A percentile compares a stretch with the other conserved stretches of the same genome.
Evolutionary conservation across 257 asterid genomes (phyloP).

Genomic region (Salvia miltiorrhiza): DNA sequence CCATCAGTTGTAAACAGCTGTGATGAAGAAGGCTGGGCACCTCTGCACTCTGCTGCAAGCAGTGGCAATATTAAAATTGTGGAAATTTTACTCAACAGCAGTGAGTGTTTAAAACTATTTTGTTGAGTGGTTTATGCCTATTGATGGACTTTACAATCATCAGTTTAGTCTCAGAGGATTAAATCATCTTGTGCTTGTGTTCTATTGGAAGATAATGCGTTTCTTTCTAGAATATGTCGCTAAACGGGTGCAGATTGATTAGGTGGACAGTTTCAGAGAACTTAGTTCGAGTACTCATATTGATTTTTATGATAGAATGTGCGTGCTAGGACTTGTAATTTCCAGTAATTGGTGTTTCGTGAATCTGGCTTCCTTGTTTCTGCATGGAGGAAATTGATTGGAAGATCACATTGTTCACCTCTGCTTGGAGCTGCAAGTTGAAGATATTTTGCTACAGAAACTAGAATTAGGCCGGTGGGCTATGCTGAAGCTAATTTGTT

Average conservation of each 20-base stretch:
- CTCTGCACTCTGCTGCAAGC: constrained; percentile 92
- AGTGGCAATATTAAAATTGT: constrained; percentile 67
- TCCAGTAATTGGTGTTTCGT: neutral
- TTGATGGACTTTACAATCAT: neutral
- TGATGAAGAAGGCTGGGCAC: constrained; percentile 98
- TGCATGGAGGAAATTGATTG: neutral
- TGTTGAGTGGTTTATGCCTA: neutral
- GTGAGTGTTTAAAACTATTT: constrained; percentile 29
- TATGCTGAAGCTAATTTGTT: too few relatives aligned
- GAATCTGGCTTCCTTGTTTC: neutral
- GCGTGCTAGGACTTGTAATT: neutral
- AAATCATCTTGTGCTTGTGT: neutral
- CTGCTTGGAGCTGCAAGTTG: too few relatives aligned
- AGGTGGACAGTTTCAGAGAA: neutral
- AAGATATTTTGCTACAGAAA: too few relatives aligned
- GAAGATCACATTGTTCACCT: too few relatives aligned
- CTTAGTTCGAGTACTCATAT: neutral
- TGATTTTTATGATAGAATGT: too few relatives aligned
- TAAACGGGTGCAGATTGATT: neutral
- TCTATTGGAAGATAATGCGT: neutral
- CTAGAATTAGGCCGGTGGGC: too few relatives aligned
- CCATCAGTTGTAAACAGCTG: constrained; percentile 58
- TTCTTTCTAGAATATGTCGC: neutral
- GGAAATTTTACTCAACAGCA: constrained; percentile 64
- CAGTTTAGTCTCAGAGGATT: constrained; percentile 1